Conservation (phyloP, 441 rosid genomes). For the Erodium texanum region DNA sequence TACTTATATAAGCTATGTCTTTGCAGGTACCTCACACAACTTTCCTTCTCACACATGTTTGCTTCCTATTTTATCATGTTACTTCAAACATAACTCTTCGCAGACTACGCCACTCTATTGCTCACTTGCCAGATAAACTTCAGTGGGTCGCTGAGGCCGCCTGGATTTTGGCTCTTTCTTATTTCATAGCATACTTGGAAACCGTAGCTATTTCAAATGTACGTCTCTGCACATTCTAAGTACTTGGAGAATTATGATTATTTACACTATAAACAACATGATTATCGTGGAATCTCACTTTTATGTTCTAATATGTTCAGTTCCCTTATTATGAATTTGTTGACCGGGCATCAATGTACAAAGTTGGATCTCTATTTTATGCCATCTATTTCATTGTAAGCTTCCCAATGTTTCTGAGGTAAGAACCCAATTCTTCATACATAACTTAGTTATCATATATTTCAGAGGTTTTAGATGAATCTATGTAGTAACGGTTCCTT, state of each 20-base stretch:
- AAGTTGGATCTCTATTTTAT: slow-evolving; percentile 87
- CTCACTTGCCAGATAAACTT: slow-evolving; percentile 58
- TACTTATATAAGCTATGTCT: background rate
- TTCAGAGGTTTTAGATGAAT: background rate
- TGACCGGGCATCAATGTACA: slow-evolving; percentile 92
- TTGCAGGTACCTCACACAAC: slow-evolving; percentile 93
- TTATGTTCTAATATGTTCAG: slow-evolving; percentile 39
- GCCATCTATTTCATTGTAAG: slow-evolving; percentile 94
- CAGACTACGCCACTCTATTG: slow-evolving; percentile 51
- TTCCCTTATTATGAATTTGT: slow-evolving; percentile 96
- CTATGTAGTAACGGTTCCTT: background rate
- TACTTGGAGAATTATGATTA: background rate
- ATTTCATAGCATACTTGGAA: slow-evolving; percentile 90
- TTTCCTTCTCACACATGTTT: slow-evolving; percentile 81
- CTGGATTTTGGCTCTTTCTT: slow-evolving; percentile 81
- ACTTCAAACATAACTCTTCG: slow-evolving; percentile 78
- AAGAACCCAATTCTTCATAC: slow-evolving; percentile 20
- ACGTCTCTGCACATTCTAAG: slow-evolving; percentile 20
- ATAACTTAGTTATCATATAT: background rate
- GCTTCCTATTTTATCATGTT: slow-evolving; percentile 93
- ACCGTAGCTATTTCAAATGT: slow-evolving; percentile 85
- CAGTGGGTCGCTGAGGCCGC: slow-evolving; percentile 65
- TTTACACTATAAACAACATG: background rate
- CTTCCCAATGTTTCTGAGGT: slow-evolving; percentile 99
- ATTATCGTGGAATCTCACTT: background rate